Evolutionary conservation across 805 yeast species (phyloP).

Genomic region (Candida krabiensis): DNA sequence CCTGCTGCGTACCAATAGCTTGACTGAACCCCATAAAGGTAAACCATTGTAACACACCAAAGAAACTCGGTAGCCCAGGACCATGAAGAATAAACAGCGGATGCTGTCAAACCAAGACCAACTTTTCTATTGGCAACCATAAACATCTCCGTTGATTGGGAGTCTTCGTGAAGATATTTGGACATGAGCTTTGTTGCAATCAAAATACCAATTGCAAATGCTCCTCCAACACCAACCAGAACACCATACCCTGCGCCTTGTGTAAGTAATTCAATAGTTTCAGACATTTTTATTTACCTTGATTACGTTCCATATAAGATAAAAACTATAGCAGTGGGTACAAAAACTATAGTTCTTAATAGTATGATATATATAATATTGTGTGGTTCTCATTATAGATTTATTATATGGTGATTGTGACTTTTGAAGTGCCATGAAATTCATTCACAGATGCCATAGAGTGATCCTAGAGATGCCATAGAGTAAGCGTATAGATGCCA

Average conservation of each 20-base stretch:
- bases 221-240: slow-evolving; percentile 33
- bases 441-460: too few relatives aligned
- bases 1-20: slow-evolving; percentile 27
- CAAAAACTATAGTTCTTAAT: too few relatives aligned
- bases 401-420: too few relatives aligned
- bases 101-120: slow-evolving; percentile 42
- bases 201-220: slow-evolving; percentile 33
- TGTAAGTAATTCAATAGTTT: slow-evolving; percentile 11
- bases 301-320: too few relatives aligned
- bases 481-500: too few relatives aligned
- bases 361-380: too few relatives aligned
- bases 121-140: slow-evolving; percentile 66
- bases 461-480: too few relatives aligned
- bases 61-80: slow-evolving; percentile 26
- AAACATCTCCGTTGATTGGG: slow-evolving; percentile 51
- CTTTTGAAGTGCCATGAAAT: too few relatives aligned
- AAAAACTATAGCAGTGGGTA: too few relatives aligned
- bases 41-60: slow-evolving; percentile 25
- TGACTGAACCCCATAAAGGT: slow-evolving; percentile 27
- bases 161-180: slow-evolving; percentile 24
- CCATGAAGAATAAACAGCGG: slow-evolving; percentile 32
- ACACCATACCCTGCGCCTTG: slow-evolving; percentile 35
- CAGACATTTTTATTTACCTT: slow-evolving; percentile 1
- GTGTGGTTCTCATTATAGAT: too few relatives aligned
- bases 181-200: slow-evolving; percentile 29